Conservation (phyloP, 129 eudicot species). For the Cynara cardunculus region DNA sequence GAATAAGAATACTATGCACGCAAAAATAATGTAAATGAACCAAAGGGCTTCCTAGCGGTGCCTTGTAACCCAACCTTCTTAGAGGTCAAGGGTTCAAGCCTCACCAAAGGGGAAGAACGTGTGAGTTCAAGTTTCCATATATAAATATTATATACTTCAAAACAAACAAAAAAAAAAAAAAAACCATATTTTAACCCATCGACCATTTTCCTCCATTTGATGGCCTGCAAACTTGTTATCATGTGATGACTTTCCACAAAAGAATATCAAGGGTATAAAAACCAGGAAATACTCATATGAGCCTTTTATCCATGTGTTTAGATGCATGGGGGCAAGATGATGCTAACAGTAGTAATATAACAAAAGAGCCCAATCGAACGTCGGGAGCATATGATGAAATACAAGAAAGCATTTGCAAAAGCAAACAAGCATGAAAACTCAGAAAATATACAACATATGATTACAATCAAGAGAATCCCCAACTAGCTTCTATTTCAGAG, state of each 20-base stretch:
- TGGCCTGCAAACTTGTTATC: constrained; percentile 16
- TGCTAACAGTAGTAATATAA: background rate
- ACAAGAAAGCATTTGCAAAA: background rate
- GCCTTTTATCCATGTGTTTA: background rate
- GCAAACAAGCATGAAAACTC: background rate
- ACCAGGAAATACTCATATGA: background rate
- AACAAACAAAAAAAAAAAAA: background rate
- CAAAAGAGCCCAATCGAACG: background rate
- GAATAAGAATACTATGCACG: background rate
- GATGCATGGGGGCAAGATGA: background rate
- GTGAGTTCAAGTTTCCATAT: background rate
- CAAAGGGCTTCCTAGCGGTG: background rate
- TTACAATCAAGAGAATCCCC: background rate
- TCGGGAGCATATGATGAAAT: background rate
- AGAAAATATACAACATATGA: background rate
- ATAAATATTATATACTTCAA: background rate
- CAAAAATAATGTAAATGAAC: background rate
- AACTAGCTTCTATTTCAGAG: background rate
- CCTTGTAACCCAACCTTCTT: background rate
- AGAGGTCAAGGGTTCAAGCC: background rate
- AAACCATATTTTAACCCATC: constrained; percentile 8
- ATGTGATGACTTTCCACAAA: background rate
- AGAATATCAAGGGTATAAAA: background rate
- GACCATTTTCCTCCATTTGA: background rate
- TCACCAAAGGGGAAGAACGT: background rate